phyloP scores from a whole-genome alignment of 192 early-diverging fungal species.

The Umbelopsis sp. region DNA sequence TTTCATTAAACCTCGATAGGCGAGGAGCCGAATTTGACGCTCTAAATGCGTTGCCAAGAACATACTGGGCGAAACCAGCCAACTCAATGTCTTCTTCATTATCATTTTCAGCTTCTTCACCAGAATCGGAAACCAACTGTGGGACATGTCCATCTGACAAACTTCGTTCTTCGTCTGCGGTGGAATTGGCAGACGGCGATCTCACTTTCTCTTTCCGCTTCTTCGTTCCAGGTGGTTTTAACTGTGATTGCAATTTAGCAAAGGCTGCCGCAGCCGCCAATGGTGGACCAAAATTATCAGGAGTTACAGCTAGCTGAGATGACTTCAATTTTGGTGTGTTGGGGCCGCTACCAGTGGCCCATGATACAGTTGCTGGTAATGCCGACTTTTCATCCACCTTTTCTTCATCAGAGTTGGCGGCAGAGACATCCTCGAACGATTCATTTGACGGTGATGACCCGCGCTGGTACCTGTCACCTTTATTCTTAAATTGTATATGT shows the following conservation, averaged over 20 bases:
- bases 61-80: not conserved
- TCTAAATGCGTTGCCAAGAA: not conserved
- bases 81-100: not conserved
- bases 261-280: conserved; percentile 36
- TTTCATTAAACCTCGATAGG: not conserved
- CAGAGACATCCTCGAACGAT: conserved; percentile 13
- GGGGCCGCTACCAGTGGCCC: conserved; percentile 49
- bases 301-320: conserved; percentile 26
- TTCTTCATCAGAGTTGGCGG: conserved; percentile 21
- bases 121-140: conserved; percentile 10
- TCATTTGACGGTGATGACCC: not conserved
- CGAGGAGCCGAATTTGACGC: not conserved
- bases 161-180: not conserved
- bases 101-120: conserved; percentile 5
- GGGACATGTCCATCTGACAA: not conserved
- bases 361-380: conserved; percentile 62
- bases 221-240: not conserved
- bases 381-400: conserved; percentile 46
- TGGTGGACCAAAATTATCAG: conserved; percentile 45
- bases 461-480: conserved; percentile 10
- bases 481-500: conserved; percentile 22
- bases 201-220: not conserved
- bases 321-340: conserved; percentile 36
- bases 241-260: conserved; percentile 34
- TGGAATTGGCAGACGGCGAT: not conserved